Conservation (phyloP, 192 early-diverging fungal genomes). For the Entomortierella chlamydospora region DNA sequence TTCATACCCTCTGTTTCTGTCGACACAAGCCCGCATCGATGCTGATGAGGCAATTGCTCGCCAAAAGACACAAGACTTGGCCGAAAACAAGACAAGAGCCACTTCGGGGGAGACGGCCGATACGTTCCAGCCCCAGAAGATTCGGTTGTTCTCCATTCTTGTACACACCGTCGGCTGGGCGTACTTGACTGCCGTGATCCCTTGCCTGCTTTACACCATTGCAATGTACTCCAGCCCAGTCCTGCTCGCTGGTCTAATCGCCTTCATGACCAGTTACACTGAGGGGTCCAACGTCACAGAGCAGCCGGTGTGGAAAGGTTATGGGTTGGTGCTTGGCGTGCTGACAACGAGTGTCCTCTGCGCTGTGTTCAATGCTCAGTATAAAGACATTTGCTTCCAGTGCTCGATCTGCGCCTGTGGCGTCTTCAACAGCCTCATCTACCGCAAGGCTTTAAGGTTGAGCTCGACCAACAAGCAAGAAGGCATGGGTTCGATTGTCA, state of each 20-base stretch:
- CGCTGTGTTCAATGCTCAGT: slow-evolving; percentile 24
- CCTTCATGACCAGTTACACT: slow-evolving; percentile 20
- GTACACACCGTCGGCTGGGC: slow-evolving; percentile 16
- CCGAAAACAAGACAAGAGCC: not conserved
- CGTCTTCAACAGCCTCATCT: slow-evolving; percentile 62
- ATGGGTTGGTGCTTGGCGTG: slow-evolving; percentile 22
- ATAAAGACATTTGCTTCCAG: slow-evolving; percentile 21
- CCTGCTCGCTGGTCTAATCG: slow-evolving; percentile 20
- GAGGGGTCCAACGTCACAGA: not conserved
- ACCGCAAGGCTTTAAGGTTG: slow-evolving; percentile 69
- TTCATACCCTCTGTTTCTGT: slow-evolving; percentile 27
- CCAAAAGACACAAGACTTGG: not conserved
- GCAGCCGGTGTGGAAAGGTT: slow-evolving; percentile 14
- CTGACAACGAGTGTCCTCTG: slow-evolving; percentile 5
- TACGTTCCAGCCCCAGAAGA: not conserved
- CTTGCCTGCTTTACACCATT: slow-evolving; percentile 8
- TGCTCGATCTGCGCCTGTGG: slow-evolving; percentile 59
- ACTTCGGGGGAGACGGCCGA: not conserved
- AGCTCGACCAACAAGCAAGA: slow-evolving; percentile 64
- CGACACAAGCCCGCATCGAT: slow-evolving; percentile 24
- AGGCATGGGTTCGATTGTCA: slow-evolving; percentile 70
- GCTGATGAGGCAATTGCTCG: slow-evolving; percentile 23
- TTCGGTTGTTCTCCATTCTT: not conserved
- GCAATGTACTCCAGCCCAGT: slow-evolving; percentile 12
- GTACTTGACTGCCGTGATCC: slow-evolving; percentile 25